Evolutionary conservation across 2,329 filamentous ascomycete species (phyloP).

Genomic region (Fusarium dimerum): DNA sequence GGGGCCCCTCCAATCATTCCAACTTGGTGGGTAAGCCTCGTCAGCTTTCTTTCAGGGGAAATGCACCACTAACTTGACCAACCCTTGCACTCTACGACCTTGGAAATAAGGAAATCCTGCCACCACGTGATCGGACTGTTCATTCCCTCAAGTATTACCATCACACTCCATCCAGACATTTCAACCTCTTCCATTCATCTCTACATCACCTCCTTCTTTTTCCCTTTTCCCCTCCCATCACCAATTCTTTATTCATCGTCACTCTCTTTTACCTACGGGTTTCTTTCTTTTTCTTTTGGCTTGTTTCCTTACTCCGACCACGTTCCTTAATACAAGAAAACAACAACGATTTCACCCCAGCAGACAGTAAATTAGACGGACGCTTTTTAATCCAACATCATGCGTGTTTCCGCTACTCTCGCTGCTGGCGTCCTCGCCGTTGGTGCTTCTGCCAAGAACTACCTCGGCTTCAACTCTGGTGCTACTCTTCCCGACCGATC

Average conservation of each 20-base stretch:
- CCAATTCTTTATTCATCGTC: constrained; percentile 23
- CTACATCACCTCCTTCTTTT: constrained; percentile 13
- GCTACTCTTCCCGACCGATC: constrained; percentile 46
- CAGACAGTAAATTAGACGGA: constrained; percentile 11
- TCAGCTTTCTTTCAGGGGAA: constrained; percentile 27
- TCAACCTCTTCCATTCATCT: constrained; percentile 13
- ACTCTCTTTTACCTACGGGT: constrained; percentile 25
- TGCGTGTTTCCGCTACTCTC: constrained; percentile 43
- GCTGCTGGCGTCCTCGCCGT: constrained; percentile 42
- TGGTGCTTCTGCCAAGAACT: constrained; percentile 46
- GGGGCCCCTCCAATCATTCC: constrained; percentile 17
- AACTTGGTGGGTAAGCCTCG: constrained; percentile 15
- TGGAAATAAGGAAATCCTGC: constrained; percentile 19
- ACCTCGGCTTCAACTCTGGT: constrained; percentile 57
- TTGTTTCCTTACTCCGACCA: constrained; percentile 8
- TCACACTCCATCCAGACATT: constrained; percentile 24
- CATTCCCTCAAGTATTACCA: constrained; percentile 23
- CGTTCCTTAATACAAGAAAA: constrained; percentile 15
- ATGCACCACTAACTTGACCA: background rate
- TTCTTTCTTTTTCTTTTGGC: constrained; percentile 14
- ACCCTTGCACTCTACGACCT: background rate
- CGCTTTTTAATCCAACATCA: constrained; percentile 26
- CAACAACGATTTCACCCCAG: constrained; percentile 5
- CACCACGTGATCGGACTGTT: constrained; percentile 20
- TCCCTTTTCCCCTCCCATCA: constrained; percentile 16